A percentile compares a stretch with the other conserved stretches of the same genome.
phyloP scores from a whole-genome alignment of 257 asterid genomes.

The Solanum appendiculatum region DNA sequence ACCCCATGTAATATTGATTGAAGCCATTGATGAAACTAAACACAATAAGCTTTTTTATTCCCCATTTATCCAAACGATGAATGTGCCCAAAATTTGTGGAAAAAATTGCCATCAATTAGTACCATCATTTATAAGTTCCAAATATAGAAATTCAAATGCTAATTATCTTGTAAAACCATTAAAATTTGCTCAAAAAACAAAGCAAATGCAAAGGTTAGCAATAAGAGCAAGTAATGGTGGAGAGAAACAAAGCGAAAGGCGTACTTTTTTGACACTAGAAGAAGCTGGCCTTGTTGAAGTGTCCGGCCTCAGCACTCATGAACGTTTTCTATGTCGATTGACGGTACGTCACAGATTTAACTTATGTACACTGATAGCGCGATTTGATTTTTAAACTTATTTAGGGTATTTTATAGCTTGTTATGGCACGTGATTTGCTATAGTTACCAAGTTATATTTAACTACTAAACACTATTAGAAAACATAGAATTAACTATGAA shows the following conservation, averaged over 20 bases:
- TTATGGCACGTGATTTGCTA: not conserved
- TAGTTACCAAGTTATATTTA: too few relatives aligned
- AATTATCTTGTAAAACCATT: not conserved
- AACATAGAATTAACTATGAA: too few relatives aligned
- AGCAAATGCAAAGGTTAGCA: not conserved
- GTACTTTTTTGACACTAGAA: constrained; percentile 46
- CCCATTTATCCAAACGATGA: not conserved
- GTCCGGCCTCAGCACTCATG: constrained; percentile 72
- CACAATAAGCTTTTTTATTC: not conserved
- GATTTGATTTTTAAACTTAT: too few relatives aligned
- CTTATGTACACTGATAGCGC: not conserved
- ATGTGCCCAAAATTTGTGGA: not conserved
- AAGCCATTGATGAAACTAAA: not conserved
- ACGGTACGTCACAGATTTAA: constrained; percentile 30
- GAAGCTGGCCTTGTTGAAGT: constrained; percentile 90
- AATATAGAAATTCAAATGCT: not conserved
- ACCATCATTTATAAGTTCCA: not conserved
- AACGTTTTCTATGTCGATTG: constrained; percentile 71
- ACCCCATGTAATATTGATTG: not conserved
- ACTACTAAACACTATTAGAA: too few relatives aligned
- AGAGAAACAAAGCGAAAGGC: constrained; percentile 9
- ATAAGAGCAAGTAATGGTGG: constrained; percentile 7
- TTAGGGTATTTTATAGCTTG: rapidly evolving
- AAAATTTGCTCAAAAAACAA: not conserved
- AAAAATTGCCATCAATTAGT: not conserved